Evolutionary conservation across 2,329 filamentous ascomycete species (phyloP).

Genomic region (Botryosphaeria agaves): DNA sequence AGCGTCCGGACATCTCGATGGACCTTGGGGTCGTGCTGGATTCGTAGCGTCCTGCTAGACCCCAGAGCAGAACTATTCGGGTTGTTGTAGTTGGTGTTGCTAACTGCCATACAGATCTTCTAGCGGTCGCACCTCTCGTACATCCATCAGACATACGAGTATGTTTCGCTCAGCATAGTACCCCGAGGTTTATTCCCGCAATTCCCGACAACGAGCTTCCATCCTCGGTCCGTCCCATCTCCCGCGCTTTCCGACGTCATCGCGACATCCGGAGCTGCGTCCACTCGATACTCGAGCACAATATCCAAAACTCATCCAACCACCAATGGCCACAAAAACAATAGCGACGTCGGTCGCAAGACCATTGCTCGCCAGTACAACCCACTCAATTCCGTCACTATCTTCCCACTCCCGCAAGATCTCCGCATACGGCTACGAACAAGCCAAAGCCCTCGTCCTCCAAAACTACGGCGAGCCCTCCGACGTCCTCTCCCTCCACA

Average conservation of each 20-base stretch:
- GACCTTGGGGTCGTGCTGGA: not conserved
- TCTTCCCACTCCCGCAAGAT: conserved; percentile 22
- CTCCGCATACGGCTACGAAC: conserved; percentile 60
- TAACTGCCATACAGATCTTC: not conserved
- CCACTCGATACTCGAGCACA: not conserved
- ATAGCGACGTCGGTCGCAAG: not conserved
- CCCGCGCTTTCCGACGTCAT: not conserved
- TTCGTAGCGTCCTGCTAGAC: not conserved
- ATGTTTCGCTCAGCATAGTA: no score
- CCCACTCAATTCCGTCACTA: not conserved
- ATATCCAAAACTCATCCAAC: not conserved
- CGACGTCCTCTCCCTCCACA: conserved; percentile 53
- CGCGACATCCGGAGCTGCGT: not conserved
- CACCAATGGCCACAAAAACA: not conserved
- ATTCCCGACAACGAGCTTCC: not conserved
- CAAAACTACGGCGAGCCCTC: conserved; percentile 57
- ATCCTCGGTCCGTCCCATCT: not conserved
- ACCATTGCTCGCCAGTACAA: not conserved
- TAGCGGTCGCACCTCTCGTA: no score
- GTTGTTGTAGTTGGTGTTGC: not conserved
- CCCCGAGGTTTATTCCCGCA: no score
- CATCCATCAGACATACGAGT: no score
- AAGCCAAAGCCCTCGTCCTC: conserved; percentile 69
- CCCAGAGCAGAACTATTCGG: not conserved
- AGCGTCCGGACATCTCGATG: not conserved